A percentile compares a stretch with the other conserved stretches of the same genome.
These are phyloP conservation scores for Catenaria anguillulae DNA, from an alignment of 371 early-diverging fungal genomes.

Conservation along the genomic window DNA sequence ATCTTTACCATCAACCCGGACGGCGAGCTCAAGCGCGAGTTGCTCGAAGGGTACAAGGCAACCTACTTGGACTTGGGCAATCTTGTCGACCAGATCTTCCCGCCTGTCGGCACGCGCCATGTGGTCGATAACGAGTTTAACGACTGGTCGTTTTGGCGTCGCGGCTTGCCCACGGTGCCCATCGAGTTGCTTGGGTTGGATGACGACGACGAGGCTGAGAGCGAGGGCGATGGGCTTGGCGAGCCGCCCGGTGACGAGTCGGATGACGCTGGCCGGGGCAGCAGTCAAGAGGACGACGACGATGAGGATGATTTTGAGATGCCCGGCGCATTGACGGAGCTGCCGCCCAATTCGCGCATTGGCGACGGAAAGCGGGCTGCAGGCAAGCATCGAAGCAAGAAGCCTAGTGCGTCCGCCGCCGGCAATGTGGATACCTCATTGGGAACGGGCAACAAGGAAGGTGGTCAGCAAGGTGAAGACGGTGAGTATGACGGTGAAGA, in stretches of 20 bases:
- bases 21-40: slow-evolving; percentile 85
- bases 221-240: background rate
- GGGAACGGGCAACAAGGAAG: too few species aligned
- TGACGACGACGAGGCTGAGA: background rate
- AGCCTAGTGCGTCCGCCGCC: too few species aligned
- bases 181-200: slow-evolving; percentile 2
- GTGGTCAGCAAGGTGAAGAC: too few species aligned
- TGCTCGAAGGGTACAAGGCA: slow-evolving; percentile 63
- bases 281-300: background rate
- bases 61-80: slow-evolving; percentile 78
- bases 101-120: slow-evolving; percentile 30
- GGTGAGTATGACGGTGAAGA: slow-evolving; percentile 9
- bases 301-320: too few species aligned
- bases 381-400: too few species aligned
- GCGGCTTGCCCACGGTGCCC: slow-evolving; percentile 29
- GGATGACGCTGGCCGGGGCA: slow-evolving; percentile 2
- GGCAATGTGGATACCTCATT: too few species aligned
- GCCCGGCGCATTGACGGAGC: too few species aligned
- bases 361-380: too few species aligned
- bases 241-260: background rate
- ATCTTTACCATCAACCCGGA: slow-evolving; percentile 94
- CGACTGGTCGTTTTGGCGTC: slow-evolving; percentile 79
- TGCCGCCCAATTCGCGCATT: too few species aligned
- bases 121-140: slow-evolving; percentile 47
- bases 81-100: slow-evolving; percentile 93